Evolutionary conservation across 768 basidiomycete species (phyloP), one percentile per base, ranked within the genome.

Genomic region (Lepiota venenata): DNA sequence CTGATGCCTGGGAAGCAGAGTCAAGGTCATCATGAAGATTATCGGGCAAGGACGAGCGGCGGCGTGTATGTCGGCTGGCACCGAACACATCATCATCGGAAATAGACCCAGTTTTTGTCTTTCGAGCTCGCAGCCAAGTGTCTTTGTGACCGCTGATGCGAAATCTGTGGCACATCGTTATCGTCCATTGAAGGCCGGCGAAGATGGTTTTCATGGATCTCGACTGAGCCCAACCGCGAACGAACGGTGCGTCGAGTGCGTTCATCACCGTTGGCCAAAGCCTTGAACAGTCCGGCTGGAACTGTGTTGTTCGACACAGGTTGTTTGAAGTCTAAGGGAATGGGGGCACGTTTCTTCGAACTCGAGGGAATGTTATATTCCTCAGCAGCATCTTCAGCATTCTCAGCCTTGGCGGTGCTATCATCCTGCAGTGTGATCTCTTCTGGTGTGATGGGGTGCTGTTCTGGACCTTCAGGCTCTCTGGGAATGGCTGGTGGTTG

Each of bases 201-300:
- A 36, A 79, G 77, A 59, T 85, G 82, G 5, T 88, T 25, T 25
- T 25, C 88, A 61, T 83, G 87, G 47, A 84, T 76, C 56, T 92
- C 91, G 41, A 81, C 80, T 9, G 89, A 91, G 64, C 81, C 75
- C 54, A 91, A 76, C 36, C 89, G 78, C 18, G 91, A 91, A 44
- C 88, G 85, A n/a, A 89, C 87, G 42, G 74, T 75, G 42, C 82
- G 75, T 52, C 88, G 80, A 2, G 85, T 84, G 41, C 85, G 77
- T 57, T 88, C 88, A 42, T 91, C 88, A 15, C 69, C 72, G 40
- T 63, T 66, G 15, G 56, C 83, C 47, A 91, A 74, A 10, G 88
- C 87, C 71, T 92, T 92, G 79, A 93, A 93, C 52, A 93, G 63
- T 2, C 89, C 89, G 32, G 91, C 91, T 16, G 91, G 91, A 8